Percentiles rank a stretch among this genome's conserved stretches.
These are phyloP conservation scores for Saccharum officinarum DNA, from an alignment of 176 grass and related monocot genomes.

Conservation along the genomic window DNA sequence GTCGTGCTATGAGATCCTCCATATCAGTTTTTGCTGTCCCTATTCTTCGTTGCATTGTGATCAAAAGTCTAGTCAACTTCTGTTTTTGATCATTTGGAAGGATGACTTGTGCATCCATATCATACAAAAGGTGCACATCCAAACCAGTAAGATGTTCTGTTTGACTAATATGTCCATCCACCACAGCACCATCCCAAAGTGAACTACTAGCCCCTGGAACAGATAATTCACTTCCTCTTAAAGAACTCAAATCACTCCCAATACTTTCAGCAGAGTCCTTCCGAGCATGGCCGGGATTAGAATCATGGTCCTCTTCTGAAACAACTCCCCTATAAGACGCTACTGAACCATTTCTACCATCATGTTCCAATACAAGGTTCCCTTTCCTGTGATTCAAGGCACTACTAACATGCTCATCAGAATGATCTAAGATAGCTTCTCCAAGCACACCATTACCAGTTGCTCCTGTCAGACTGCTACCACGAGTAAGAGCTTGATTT, in stretches of 20 bases:
- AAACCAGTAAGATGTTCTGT: conserved; percentile 53
- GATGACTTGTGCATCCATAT: conserved; percentile 68
- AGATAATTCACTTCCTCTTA: conserved; percentile 86
- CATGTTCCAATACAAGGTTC: conserved; percentile 34
- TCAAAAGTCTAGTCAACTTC: conserved; percentile 81
- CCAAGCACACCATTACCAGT: conserved; percentile 61
- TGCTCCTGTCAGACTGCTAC: conserved; percentile 39
- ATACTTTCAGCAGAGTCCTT: conserved; percentile 90
- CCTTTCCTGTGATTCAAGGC: conserved; percentile 47
- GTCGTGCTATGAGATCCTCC: conserved; percentile 97
- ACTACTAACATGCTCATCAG: conserved; percentile 35
- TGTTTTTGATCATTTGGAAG: conserved; percentile 87
- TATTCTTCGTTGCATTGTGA: conserved; percentile 81
- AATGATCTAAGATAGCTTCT: conserved; percentile 47
- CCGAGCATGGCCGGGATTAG: conserved; percentile 60
- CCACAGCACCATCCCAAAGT: conserved; percentile 67
- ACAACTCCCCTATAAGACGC: conserved; percentile 35
- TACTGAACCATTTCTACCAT: conserved; percentile 44
- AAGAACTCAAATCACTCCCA: conserved; percentile 94
- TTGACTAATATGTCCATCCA: conserved; percentile 64
- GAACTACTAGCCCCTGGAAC: conserved; percentile 61
- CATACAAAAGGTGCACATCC: conserved; percentile 57
- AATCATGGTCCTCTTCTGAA: conserved; percentile 56
- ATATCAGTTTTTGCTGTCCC: conserved; percentile 88
- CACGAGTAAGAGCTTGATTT: conserved; percentile 24